Percentiles rank a stretch among this genome's conserved stretches.
phyloP scores from a whole-genome alignment of 129 eudicot genomes.

The Saussurea involucrata region DNA sequence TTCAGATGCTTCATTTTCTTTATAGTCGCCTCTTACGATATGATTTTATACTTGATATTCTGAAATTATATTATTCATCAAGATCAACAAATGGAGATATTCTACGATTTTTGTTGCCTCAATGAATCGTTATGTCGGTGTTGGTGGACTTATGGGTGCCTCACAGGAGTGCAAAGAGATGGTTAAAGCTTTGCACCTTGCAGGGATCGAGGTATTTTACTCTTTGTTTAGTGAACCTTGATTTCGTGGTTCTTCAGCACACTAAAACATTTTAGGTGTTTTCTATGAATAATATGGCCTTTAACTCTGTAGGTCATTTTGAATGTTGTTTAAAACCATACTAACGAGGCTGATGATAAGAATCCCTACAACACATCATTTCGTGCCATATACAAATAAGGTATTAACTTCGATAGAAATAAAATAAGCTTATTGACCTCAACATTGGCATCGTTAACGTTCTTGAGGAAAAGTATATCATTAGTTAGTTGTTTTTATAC shows the following conservation, averaged over 20 bases:
- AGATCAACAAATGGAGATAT: conserved; percentile 99
- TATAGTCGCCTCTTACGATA: conserved; percentile 3
- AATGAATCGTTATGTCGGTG: conserved; percentile 98
- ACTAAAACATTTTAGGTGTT: background rate
- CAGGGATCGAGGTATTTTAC: conserved; percentile 86
- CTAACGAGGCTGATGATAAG: conserved; percentile 99
- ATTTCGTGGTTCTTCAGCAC: background rate
- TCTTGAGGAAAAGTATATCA: too few relatives aligned
- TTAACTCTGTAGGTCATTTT: conserved; percentile 63
- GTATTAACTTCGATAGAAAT: too few relatives aligned
- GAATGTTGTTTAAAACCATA: conserved; percentile 97
- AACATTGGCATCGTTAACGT: too few relatives aligned
- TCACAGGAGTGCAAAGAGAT: conserved; percentile 82
- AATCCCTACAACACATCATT: too few relatives aligned
- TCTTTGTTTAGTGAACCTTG: background rate
- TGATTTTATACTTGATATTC: conserved; percentile 18
- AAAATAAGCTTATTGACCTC: too few relatives aligned
- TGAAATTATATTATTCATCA: background rate
- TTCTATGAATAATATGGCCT: background rate
- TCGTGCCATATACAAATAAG: too few relatives aligned
- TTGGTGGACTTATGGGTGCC: conserved; percentile 85
- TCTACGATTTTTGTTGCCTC: conserved; percentile 98
- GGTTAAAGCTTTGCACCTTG: conserved; percentile 90
- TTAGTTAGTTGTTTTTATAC: too few relatives aligned
- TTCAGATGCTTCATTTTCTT: conserved; percentile 5